These are phyloP conservation scores for Ceratobasidium sp. DNA, from an alignment of 1,284 basidiomycete genomes.

Conservation along the genomic window DNA sequence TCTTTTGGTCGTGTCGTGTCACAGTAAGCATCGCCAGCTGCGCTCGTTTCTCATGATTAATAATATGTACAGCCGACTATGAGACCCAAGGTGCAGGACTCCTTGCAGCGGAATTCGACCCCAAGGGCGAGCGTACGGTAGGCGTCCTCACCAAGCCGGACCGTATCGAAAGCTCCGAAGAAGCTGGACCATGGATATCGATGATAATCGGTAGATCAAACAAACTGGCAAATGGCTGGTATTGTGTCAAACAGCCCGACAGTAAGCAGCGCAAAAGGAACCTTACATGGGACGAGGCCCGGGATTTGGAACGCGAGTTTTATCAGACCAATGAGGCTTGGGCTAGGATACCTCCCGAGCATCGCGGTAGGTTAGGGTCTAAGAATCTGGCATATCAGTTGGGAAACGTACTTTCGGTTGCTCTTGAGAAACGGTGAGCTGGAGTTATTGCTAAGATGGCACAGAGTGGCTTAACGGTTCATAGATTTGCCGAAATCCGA, in stretches of 20 bases:
- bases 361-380: not conserved
- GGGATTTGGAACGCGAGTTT: constrained; percentile 6
- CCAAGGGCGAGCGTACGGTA: not conserved
- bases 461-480: not conserved
- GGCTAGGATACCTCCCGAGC: not conserved
- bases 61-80: not conserved
- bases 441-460: not conserved
- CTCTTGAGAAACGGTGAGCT: not conserved
- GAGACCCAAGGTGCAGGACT: not conserved
- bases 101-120: not conserved
- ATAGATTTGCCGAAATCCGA: constrained; percentile 7
- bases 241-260: not conserved
- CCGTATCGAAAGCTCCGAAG: constrained; percentile 12
- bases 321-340: not conserved
- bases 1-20: not conserved
- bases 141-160: constrained; percentile 8
- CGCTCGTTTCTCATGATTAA: not conserved
- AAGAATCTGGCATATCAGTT: constrained; percentile 1
- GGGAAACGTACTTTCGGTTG: not conserved
- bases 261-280: constrained; percentile 2
- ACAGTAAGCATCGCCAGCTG: not conserved
- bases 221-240: constrained; percentile 8
- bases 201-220: not conserved
- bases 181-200: not conserved
- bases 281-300: not conserved